Evolutionary conservation across 2,329 filamentous ascomycete species (phyloP), one percentile per base, ranked within the genome.

Genomic region (Aspergillus sclerotialis): DNA sequence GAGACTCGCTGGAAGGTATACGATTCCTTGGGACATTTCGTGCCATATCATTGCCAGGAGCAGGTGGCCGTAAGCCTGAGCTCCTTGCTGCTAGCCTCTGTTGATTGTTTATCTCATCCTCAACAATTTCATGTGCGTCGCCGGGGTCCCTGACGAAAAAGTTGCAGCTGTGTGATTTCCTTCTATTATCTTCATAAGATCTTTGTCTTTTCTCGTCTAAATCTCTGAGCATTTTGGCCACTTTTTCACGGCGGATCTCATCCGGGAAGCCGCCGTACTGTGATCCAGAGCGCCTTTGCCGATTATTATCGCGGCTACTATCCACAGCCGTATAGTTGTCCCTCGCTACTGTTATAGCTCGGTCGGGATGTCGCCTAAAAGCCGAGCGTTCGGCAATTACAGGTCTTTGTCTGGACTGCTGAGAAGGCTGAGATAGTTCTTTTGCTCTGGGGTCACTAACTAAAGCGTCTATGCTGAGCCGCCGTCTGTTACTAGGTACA

Each of bases 1-100:
- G 40, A 18, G 16, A 25, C 21, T 31, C 37, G 19, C 18, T 19
- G 13, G 19, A 17, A 12, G 19, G 7, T 10, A 30, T 14, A 19
- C 13, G 33, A 26, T 27, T 10, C 23, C 25, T 40, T 26, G 23
- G 26, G 24, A 18, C 9, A 17, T 32, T 16, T 15, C 28, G 23
- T 28, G 12, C 15, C 28, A 21, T 39, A 29, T 27, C 37, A 18
- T 28, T 13, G 16, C 28, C 19, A 16, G 36, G 30, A 9, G 23
- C 19, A 23, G 27, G 17, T 15, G 21, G 23, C 28, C 12, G 39
- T 16, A 19, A 26, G n/a, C 32, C 30, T 25, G 35, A 14, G 13
- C 14, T 14, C 14, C 30, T 34, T 6, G 30, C 38, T 32, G 25
- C 25, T 15, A 35, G 36, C 11, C 17, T 17, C 11, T 10, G 29